phyloP scores from a whole-genome alignment of 257 asterid species.

The Cinchona pubescens region DNA sequence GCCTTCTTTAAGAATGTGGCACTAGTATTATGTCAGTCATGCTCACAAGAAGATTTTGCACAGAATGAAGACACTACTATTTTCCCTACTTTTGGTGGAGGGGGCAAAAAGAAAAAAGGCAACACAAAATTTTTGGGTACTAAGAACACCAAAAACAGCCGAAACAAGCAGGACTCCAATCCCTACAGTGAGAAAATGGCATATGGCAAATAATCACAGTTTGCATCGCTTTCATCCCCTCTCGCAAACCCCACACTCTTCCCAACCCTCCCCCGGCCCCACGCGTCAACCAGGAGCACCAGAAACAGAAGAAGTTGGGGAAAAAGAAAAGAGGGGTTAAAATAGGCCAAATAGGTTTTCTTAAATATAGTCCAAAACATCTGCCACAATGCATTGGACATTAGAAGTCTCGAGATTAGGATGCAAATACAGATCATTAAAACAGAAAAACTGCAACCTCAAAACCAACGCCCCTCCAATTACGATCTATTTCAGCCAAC shows the following conservation, averaged over 20 bases:
- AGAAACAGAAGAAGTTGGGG: not conserved
- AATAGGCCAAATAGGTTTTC: not conserved
- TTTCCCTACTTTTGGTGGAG: not conserved
- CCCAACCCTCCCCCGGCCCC: not conserved
- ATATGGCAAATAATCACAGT: not conserved
- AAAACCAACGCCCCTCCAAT: conserved; percentile 95
- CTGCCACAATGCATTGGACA: not conserved
- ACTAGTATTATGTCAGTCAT: not conserved
- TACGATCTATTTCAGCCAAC: conserved; percentile 91
- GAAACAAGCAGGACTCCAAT: not conserved
- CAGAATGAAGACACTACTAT: not conserved
- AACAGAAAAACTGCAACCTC: conserved; percentile 45
- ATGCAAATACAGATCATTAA: not conserved
- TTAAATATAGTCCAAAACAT: not conserved
- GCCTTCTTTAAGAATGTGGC: not conserved
- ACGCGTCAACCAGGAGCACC: not conserved
- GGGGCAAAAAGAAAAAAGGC: not conserved
- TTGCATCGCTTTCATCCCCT: not conserved
- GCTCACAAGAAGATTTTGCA: not conserved
- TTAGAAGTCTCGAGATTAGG: not conserved
- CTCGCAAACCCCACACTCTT: not conserved
- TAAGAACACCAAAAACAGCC: not conserved
- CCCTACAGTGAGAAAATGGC: too few relatives aligned
- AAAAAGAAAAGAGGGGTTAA: not conserved
- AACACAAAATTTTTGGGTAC: not conserved